These are phyloP conservation scores for Aurantiochytrium sp. DNA, from an alignment of 108 stramenopile species.

Conservation along the genomic window DNA sequence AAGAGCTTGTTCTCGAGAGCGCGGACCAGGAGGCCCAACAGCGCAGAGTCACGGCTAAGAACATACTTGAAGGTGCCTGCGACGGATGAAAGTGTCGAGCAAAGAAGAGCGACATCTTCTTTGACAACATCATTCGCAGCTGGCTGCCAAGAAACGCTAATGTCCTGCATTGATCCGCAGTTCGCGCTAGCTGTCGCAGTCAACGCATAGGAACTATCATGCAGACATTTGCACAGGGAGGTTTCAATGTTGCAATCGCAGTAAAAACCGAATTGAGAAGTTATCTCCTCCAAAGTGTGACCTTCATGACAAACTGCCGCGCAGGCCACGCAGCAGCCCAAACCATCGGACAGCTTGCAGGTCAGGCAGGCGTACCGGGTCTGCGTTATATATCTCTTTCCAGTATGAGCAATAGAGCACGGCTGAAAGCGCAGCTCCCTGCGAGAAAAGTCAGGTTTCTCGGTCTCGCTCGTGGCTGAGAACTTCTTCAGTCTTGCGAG, in stretches of 20 bases:
- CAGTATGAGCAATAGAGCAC: background rate
- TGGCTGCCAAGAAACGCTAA: background rate
- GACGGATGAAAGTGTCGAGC: no score
- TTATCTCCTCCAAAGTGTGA: background rate
- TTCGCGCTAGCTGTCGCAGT: no score
- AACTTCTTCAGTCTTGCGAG: no score
- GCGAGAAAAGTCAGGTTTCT: no score
- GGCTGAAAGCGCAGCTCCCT: no score
- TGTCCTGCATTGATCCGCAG: background rate
- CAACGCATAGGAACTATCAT: background rate
- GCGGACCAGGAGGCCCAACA: no score
- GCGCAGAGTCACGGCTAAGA: no score
- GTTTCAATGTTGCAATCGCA: background rate
- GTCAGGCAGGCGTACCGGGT: background rate
- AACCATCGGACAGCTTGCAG: background rate
- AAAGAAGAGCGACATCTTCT: no score
- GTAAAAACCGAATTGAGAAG: background rate
- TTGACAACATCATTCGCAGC: background rate
- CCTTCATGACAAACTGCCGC: background rate
- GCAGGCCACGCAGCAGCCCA: background rate
- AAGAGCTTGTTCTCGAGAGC: no score
- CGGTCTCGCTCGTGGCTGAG: no score
- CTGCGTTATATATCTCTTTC: background rate
- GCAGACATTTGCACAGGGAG: background rate
- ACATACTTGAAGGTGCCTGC: no score